Evolutionary conservation across 73 alveolate species (phyloP), one percentile per base, ranked within the genome.

Genomic region (Diophrys sp.): DNA sequence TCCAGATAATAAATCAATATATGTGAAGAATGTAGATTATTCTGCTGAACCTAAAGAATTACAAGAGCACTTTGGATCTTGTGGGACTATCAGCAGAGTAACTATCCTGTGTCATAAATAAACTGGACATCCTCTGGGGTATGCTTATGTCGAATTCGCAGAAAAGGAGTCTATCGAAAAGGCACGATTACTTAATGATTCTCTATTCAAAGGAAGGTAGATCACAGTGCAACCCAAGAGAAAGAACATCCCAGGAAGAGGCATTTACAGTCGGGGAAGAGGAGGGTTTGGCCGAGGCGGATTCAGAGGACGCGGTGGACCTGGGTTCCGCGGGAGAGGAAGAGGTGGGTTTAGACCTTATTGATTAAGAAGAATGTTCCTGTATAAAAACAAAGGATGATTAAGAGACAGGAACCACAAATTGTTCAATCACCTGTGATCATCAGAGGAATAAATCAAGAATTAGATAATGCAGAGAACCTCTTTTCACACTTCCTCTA

Each of bases 41-140:
- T 74, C 67, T 32, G 90, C 90, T 14, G 76, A 76, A 23, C 75
- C 81, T 54, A 83, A 79, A 62, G 90, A 81, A 57, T 71, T 87
- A 73, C 83, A 82, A 54, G 94, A 81, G 74, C 94, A 87, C 77
- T 87, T 87, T 80, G 82, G 82, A 75, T 74, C 78, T 27, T 87
- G 94, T 54, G 94, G 94, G 56, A 29, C 69, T 62, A 87, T 87
- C 78, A 67, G 55, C n/a, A 80, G 94, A 66, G 72, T 83, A 29
- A 87, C 89, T 57, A 87, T 87, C 34, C 73, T 78, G 67, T 78
- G 79, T 69, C 85, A 87, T 84, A 82, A 82, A 68, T 62, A 32
- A 70, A 82, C 88, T 77, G 94, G 94, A 73, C 74, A 82, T 31
- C 94, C 94, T 0, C 80, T 74, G 74, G 94, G 78, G 18, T 29